These are phyloP conservation scores for Epichloe sp. DNA, from an alignment of 2,329 filamentous ascomycete genomes.

Conservation along the genomic window DNA sequence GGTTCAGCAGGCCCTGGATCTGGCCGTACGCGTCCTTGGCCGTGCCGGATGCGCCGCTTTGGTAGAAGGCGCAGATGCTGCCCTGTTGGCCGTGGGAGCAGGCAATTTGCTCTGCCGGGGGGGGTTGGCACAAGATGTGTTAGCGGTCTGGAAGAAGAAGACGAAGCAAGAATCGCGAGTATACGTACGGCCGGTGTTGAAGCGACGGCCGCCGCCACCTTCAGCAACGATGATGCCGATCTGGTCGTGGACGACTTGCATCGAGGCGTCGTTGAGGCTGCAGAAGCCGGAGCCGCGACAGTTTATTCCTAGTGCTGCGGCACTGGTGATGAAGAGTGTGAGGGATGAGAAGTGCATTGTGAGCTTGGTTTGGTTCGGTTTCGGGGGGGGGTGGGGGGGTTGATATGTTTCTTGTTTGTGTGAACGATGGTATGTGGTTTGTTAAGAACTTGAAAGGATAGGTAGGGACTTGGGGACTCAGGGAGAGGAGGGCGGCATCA, in stretches of 20 bases:
- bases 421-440: not conserved
- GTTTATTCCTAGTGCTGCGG: slow-evolving; percentile 8
- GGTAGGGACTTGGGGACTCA: not conserved
- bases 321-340: slow-evolving; percentile 3
- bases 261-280: slow-evolving; percentile 6
- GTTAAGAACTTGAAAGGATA: not conserved
- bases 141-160: too few relatives aligned
- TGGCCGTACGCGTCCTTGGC: slow-evolving; percentile 6
- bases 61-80: slow-evolving; percentile 9
- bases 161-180: too few relatives aligned
- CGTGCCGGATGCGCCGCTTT: slow-evolving; percentile 8
- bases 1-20: slow-evolving; percentile 7
- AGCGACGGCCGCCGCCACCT: slow-evolving; percentile 7
- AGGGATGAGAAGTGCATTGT: not conserved
- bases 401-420: not conserved
- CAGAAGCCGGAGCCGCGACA: slow-evolving; percentile 10
- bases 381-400: too few relatives aligned
- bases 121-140: not conserved
- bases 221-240: slow-evolving; percentile 5
- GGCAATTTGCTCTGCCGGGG: slow-evolving; percentile 7
- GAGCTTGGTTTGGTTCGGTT: not conserved
- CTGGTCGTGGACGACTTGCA: slow-evolving; percentile 5
- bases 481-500: not conserved
- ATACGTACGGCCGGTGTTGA: not conserved
- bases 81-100: slow-evolving; percentile 8